phyloP scores from a whole-genome alignment of 805 yeast species.

The Wickerhamiella kurtzmanii region DNA sequence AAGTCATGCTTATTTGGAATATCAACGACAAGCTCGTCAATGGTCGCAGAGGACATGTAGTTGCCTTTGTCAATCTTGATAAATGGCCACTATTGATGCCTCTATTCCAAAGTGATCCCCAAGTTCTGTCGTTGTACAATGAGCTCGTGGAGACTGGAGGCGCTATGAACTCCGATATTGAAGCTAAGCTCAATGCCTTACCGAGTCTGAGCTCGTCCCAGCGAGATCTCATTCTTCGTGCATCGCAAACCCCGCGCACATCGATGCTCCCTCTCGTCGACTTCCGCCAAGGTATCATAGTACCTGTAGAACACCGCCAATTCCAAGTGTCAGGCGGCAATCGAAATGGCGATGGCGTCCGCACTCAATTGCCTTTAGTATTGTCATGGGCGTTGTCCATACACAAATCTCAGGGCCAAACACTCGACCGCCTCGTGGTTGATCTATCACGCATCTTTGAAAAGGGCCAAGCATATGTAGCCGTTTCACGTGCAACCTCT shows the following conservation, averaged over 20 bases:
- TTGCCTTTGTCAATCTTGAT: conserved; percentile 32
- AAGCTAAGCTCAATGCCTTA: not conserved
- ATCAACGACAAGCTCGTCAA: conserved; percentile 58
- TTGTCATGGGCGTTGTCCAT: conserved; percentile 92
- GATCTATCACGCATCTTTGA: conserved; percentile 70
- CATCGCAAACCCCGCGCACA: conserved; percentile 6
- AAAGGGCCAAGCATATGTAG: conserved; percentile 93
- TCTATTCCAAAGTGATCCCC: conserved; percentile 4
- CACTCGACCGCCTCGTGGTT: conserved; percentile 60
- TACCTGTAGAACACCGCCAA: conserved; percentile 11
- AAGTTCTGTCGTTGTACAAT: conserved; percentile 14
- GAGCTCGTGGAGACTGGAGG: conserved; percentile 7
- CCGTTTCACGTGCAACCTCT: conserved; percentile 78
- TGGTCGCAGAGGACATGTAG: conserved; percentile 73
- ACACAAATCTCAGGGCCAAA: conserved; percentile 93
- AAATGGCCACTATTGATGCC: conserved; percentile 10
- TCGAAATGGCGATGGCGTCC: conserved; percentile 37
- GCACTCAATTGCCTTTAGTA: conserved; percentile 72
- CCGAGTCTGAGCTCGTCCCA: not conserved
- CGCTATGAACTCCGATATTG: conserved; percentile 29
- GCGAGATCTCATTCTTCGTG: not conserved
- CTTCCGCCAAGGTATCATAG: conserved; percentile 11
- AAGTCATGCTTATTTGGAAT: conserved; percentile 81
- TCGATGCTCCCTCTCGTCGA: conserved; percentile 16
- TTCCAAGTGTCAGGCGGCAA: conserved; percentile 8